These are phyloP conservation scores for Cercospora janseana DNA, from an alignment of 2,329 filamentous ascomycete genomes.

Conservation along the genomic window DNA sequence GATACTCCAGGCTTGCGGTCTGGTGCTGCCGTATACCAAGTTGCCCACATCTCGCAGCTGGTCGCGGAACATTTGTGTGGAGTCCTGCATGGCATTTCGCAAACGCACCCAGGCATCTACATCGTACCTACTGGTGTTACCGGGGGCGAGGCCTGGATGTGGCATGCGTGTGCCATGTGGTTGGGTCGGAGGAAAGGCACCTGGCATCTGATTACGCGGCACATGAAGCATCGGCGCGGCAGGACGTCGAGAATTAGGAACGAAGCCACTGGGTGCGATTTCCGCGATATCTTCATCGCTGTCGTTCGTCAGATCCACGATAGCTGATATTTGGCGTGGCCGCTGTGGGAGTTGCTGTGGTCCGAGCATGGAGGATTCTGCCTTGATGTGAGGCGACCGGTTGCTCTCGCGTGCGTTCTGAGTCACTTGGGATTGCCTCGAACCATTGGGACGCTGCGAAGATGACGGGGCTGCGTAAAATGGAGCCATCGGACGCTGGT, in stretches of 20 bases:
- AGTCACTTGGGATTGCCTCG: not conserved
- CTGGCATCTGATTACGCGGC: slow-evolving; percentile 26
- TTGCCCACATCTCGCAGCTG: slow-evolving; percentile 12
- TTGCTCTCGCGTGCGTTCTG: not conserved
- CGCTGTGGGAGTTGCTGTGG: slow-evolving; percentile 20
- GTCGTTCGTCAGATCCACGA: slow-evolving; percentile 37
- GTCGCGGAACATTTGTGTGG: not conserved
- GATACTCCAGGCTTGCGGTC: slow-evolving; percentile 17
- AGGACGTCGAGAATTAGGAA: slow-evolving; percentile 22
- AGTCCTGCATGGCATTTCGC: not conserved
- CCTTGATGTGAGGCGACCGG: slow-evolving; percentile 18
- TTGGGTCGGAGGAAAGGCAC: slow-evolving; percentile 23
- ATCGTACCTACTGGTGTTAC: not conserved
- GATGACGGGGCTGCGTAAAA: slow-evolving; percentile 19
- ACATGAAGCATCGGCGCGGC: not conserved
- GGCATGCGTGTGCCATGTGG: not conserved
- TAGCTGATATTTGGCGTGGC: slow-evolving; percentile 16
- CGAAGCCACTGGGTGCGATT: slow-evolving; percentile 28
- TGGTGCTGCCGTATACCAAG: slow-evolving; percentile 24
- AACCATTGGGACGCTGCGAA: not conserved
- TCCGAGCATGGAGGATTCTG: not conserved
- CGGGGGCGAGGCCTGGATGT: not conserved
- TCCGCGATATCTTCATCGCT: slow-evolving; percentile 34
- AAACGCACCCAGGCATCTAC: not conserved
- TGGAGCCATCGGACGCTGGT: slow-evolving; percentile 27